Percentiles rank a stretch among this genome's conserved stretches.
phyloP scores from a whole-genome alignment of 177 flowering plant species.

The Telopea speciosissima region DNA sequence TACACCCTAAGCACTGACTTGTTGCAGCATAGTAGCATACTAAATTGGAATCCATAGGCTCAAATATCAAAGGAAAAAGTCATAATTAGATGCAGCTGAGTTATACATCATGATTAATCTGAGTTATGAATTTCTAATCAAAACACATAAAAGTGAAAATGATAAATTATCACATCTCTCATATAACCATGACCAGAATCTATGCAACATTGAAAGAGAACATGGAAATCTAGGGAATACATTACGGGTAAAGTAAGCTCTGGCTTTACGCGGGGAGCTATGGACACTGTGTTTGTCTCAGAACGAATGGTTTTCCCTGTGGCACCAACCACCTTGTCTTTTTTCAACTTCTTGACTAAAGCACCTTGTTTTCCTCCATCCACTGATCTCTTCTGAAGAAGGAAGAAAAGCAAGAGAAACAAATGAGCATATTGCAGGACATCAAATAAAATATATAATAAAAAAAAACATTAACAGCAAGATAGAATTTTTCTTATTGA shows the following conservation, averaged over 20 bases:
- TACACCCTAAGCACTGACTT: too few relatives aligned
- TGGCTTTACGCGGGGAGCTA: constrained; percentile 81
- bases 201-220: neutral
- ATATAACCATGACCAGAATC: neutral
- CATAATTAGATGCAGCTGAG: neutral
- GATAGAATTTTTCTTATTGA: neutral
- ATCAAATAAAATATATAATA: neutral
- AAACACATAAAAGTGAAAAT: neutral
- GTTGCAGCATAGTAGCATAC: neutral
- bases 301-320: constrained; percentile 58
- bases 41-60: neutral
- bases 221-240: constrained; percentile 34
- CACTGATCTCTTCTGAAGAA: constrained; percentile 63
- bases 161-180: too few relatives aligned
- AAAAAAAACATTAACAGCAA: neutral
- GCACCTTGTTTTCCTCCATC: constrained; percentile 88
- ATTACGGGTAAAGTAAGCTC: constrained; percentile 85
- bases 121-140: neutral
- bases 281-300: constrained; percentile 43
- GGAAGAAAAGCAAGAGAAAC: neutral
- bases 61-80: too few relatives aligned
- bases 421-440: neutral
- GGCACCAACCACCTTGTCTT: constrained; percentile 71
- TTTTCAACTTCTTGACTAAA: constrained; percentile 69
- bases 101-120: neutral